These are phyloP conservation scores for Nakazawaea ishiwadae DNA, from an alignment of 805 yeast species.

Conservation along the genomic window DNA sequence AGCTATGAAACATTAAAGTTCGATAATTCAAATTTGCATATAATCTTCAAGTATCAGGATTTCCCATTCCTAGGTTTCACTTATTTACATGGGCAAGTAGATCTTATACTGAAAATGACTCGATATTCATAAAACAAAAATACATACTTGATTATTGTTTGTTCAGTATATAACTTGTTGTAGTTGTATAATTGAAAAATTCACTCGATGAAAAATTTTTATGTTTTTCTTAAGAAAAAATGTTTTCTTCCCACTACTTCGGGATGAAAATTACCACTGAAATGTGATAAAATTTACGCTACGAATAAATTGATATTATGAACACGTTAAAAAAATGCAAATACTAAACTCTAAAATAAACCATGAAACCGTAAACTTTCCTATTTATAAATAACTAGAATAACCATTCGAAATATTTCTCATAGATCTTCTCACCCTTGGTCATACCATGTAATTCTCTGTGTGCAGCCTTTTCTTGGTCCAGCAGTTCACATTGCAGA, in stretches of 20 bases:
- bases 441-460: neutral
- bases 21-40: constrained; percentile 12
- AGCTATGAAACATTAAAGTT: too few species aligned
- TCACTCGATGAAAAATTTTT: neutral
- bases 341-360: neutral
- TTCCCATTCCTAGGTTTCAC: constrained; percentile 14
- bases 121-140: too few species aligned
- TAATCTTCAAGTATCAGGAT: constrained; percentile 13
- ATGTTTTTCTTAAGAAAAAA: neutral
- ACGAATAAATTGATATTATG: neutral
- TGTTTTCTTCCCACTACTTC: neutral
- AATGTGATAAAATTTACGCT: neutral
- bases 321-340: neutral
- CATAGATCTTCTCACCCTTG: neutral
- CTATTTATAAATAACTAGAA: neutral
- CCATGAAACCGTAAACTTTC: neutral
- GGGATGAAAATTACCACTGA: neutral
- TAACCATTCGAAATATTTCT: constrained; percentile 8
- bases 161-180: too few species aligned
- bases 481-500: constrained; percentile 28
- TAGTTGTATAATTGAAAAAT: too few species aligned
- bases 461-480: constrained; percentile 14
- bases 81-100: too few species aligned
- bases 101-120: too few species aligned
- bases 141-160: constrained; percentile 1